These are phyloP conservation scores for Tremella mesenterica DNA, from an alignment of 768 basidiomycete genomes.

Conservation along the genomic window DNA sequence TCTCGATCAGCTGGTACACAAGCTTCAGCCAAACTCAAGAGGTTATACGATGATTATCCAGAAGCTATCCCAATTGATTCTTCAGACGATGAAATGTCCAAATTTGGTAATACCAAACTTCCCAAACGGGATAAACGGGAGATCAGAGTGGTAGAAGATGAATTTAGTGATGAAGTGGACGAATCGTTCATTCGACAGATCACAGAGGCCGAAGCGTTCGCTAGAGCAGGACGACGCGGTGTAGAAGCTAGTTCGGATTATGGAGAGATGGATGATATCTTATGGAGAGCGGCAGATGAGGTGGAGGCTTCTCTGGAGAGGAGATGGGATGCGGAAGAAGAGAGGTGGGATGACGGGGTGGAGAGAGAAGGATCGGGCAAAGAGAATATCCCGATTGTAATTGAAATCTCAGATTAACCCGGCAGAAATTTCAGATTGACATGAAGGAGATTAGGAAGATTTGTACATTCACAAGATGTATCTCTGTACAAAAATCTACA, in stretches of 20 bases:
- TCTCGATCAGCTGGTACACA: neutral
- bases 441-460: neutral
- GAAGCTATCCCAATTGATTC: no score
- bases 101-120: no score
- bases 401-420: neutral
- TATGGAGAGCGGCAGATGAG: neutral
- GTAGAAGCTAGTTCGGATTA: neutral
- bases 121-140: no score
- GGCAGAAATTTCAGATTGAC: no score
- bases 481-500: no score
- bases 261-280: neutral
- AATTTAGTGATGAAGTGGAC: neutral
- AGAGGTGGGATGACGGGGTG: neutral
- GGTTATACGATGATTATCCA: neutral
- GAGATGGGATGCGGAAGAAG: no score
- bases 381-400: neutral
- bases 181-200: neutral
- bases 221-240: neutral
- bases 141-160: no score
- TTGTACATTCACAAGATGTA: neutral
- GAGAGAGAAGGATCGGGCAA: neutral
- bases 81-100: no score
- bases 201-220: neutral
- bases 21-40: neutral
- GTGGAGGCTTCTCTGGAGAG: neutral